A percentile compares a stretch with the other conserved stretches of the same genome.
phyloP scores from a whole-genome alignment of 495 filamentous ascomycete species.

The Mytilinidion resinicola region DNA sequence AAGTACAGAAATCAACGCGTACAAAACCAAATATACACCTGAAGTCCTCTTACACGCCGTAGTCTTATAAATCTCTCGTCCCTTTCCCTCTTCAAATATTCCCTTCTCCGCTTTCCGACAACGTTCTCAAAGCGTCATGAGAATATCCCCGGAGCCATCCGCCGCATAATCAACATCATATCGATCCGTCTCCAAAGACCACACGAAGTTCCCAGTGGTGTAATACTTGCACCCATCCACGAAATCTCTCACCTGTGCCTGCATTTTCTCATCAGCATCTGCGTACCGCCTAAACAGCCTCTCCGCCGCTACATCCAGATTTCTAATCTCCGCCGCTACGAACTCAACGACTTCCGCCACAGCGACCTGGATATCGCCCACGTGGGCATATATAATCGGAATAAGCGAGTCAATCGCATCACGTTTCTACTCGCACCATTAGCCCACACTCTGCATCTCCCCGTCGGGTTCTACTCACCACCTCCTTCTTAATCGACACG shows the following conservation, averaged over 20 bases:
- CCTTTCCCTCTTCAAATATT: no score
- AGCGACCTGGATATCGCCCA: neutral
- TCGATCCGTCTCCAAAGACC: conserved; percentile 12
- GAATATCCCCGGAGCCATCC: no score
- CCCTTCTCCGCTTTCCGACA: no score
- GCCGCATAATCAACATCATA: neutral
- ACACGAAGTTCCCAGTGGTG: neutral
- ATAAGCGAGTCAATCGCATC: conserved; percentile 3
- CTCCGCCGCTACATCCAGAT: neutral
- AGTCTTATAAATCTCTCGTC: no score
- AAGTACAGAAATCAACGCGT: no score
- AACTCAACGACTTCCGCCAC: conserved; percentile 1
- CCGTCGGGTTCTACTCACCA: conserved; percentile 5
- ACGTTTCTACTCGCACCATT: conserved; percentile 12
- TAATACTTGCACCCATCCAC: conserved; percentile 3
- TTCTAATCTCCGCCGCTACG: neutral
- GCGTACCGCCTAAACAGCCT: neutral
- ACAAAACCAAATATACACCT: no score
- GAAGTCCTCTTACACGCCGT: no score
- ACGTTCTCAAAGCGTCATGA: no score
- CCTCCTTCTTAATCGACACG: conserved; percentile 49
- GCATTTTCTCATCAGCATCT: neutral
- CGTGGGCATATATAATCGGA: neutral
- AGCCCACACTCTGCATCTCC: no score
- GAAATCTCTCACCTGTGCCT: neutral